These are phyloP conservation scores for Agaricus bisporus DNA, from an alignment of 768 basidiomycete species.

Conservation along the genomic window DNA sequence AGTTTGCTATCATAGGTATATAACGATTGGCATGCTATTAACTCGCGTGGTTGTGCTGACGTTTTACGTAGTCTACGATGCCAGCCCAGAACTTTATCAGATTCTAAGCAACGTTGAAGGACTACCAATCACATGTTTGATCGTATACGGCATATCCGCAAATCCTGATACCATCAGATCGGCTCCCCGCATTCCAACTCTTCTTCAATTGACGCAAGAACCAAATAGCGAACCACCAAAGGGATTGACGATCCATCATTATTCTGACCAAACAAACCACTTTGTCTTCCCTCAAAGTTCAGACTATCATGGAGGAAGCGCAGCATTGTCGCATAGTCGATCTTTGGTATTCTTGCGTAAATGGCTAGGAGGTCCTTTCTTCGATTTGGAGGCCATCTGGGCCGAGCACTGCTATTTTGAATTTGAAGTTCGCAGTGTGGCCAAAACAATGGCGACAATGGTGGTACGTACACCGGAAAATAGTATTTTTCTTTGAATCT, in stretches of 20 bases:
- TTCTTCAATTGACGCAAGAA: conserved; percentile 28
- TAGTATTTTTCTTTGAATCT: background rate
- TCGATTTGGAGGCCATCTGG: conserved; percentile 57
- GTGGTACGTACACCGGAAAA: conserved; percentile 28
- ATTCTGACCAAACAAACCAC: conserved; percentile 26
- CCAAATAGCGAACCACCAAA: conserved; percentile 8
- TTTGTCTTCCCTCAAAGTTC: conserved; percentile 38
- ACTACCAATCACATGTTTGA: conserved; percentile 25
- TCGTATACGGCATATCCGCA: conserved; percentile 28
- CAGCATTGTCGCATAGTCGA: conserved; percentile 40
- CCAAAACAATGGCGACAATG: conserved; percentile 52
- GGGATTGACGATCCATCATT: conserved; percentile 21
- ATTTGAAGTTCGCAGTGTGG: conserved; percentile 43
- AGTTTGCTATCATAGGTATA: conserved; percentile 42
- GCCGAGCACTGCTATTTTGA: conserved; percentile 53
- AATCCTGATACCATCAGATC: conserved; percentile 7
- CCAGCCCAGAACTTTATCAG: conserved; percentile 19
- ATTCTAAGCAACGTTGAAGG: conserved; percentile 23
- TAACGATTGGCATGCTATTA: conserved; percentile 3
- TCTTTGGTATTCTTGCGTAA: conserved; percentile 40
- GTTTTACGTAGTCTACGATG: conserved; percentile 25
- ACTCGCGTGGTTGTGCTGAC: too few species aligned
- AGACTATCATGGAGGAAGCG: conserved; percentile 34
- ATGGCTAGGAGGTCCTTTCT: conserved; percentile 41
- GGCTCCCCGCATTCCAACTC: conserved; percentile 24